phyloP scores from a whole-genome alignment of 2,329 filamentous ascomycete species.

The Aspergillus sp. region DNA sequence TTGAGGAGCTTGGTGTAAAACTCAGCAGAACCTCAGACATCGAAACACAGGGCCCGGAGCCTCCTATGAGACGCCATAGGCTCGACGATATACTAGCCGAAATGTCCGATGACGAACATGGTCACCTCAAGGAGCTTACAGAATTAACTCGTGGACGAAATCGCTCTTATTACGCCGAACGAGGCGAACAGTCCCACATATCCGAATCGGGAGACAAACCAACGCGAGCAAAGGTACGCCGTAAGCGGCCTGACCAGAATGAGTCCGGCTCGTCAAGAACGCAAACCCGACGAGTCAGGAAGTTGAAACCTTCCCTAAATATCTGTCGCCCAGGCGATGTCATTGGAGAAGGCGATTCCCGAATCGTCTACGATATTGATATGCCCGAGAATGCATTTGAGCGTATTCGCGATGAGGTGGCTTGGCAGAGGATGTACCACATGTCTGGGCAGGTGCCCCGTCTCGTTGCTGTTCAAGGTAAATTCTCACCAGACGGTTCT shows the following conservation, averaged over 20 bases:
- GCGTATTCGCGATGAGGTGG: conserved; percentile 69
- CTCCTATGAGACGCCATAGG: conserved; percentile 6
- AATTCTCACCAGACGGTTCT: conserved; percentile 62
- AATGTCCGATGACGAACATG: conserved; percentile 18
- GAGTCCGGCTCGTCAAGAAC: conserved; percentile 12
- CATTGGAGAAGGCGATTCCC: conserved; percentile 80
- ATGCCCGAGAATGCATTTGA: conserved; percentile 63
- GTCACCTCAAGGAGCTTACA: conserved; percentile 20
- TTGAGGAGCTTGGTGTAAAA: conserved; percentile 36
- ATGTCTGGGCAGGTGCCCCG: conserved; percentile 88
- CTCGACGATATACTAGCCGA: conserved; percentile 16
- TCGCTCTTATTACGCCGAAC: conserved; percentile 16
- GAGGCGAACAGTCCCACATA: background rate
- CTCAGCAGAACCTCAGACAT: conserved; percentile 11
- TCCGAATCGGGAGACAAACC: conserved; percentile 15
- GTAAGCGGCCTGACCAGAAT: conserved; percentile 24
- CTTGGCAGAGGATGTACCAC: conserved; percentile 91
- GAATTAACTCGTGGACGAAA: conserved; percentile 15
- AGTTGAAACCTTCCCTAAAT: conserved; percentile 19
- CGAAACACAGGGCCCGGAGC: conserved; percentile 11
- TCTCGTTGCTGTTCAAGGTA: conserved; percentile 84
- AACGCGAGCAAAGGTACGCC: conserved; percentile 26
- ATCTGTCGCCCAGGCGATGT: conserved; percentile 50
- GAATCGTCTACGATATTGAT: conserved; percentile 69
- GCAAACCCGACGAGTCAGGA: conserved; percentile 21